These are phyloP conservation scores for Ophiostoma sp. DNA, from an alignment of 2,329 filamentous ascomycete genomes.

Conservation along the genomic window DNA sequence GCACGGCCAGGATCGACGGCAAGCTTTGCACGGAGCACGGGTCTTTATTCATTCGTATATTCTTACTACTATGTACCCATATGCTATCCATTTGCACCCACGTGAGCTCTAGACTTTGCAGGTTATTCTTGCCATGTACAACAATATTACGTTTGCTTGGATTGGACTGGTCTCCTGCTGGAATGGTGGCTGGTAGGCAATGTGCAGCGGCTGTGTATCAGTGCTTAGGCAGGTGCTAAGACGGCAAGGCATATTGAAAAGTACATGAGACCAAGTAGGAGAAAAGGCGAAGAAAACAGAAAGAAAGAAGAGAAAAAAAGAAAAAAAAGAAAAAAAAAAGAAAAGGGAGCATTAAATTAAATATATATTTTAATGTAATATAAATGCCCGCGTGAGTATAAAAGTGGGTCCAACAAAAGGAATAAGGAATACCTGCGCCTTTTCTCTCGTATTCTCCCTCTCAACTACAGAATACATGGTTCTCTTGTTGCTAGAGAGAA, in stretches of 20 bases:
- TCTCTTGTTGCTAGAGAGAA: neutral
- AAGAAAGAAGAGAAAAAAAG: neutral
- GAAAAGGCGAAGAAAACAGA: neutral
- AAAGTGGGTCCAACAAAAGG: neutral
- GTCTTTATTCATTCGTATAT: neutral
- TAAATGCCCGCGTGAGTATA: slow-evolving; percentile 5
- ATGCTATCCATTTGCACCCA: neutral
- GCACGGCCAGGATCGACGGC: slow-evolving; percentile 13
- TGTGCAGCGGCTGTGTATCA: too few relatives aligned
- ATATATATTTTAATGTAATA: neutral
- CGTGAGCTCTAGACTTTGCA: neutral
- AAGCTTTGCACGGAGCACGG: slow-evolving; percentile 11
- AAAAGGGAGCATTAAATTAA: neutral
- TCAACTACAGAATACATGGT: too few relatives aligned
- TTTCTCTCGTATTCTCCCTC: neutral
- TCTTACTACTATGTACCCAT: too few relatives aligned
- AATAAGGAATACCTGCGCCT: neutral
- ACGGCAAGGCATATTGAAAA: too few relatives aligned
- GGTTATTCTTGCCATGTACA: too few relatives aligned
- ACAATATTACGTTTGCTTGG: too few relatives aligned
- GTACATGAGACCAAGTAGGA: too few relatives aligned
- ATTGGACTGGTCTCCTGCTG: neutral
- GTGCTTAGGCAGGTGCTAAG: too few relatives aligned
- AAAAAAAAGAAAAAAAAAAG: too few relatives aligned
- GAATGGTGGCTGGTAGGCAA: neutral